Evolutionary conservation across 306 rosid species (phyloP).

Genomic region (Vigna unguiculata): DNA sequence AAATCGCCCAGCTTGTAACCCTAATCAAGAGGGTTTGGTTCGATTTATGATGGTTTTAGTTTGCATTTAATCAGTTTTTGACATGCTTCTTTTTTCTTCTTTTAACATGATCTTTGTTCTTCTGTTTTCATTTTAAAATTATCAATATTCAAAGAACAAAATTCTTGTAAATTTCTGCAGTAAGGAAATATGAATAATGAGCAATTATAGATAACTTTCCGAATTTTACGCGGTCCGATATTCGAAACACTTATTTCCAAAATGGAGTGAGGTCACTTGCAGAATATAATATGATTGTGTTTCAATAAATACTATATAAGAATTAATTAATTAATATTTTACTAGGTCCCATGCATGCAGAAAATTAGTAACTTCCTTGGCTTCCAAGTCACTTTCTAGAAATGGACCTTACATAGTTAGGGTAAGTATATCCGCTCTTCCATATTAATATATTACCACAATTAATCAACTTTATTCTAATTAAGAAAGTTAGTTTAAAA

Average conservation of each 20-base stretch:
- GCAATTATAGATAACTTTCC: background rate
- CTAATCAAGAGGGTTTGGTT: background rate
- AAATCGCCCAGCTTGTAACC: background rate
- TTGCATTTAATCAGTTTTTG: background rate
- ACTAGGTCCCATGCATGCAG: background rate
- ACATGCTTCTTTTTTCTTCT: too few relatives aligned
- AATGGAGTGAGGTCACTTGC: background rate
- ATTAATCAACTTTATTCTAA: too few relatives aligned
- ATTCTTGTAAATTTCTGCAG: background rate
- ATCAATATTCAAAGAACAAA: background rate
- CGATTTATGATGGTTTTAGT: background rate
- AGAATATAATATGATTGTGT: conserved; percentile 6
- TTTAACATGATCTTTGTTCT: background rate
- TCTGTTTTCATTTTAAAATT: background rate
- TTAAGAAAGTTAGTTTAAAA: background rate
- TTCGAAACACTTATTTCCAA: background rate
- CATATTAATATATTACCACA: too few relatives aligned
- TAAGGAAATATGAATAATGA: background rate
- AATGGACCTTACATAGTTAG: background rate
- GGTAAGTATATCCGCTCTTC: background rate
- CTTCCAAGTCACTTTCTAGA: conserved; percentile 22
- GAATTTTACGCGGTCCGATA: background rate
- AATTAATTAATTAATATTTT: background rate
- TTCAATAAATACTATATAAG: background rate
- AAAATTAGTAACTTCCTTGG: background rate